phyloP scores from a whole-genome alignment of 257 asterid genomes.

The Przewalskia tangutica region DNA sequence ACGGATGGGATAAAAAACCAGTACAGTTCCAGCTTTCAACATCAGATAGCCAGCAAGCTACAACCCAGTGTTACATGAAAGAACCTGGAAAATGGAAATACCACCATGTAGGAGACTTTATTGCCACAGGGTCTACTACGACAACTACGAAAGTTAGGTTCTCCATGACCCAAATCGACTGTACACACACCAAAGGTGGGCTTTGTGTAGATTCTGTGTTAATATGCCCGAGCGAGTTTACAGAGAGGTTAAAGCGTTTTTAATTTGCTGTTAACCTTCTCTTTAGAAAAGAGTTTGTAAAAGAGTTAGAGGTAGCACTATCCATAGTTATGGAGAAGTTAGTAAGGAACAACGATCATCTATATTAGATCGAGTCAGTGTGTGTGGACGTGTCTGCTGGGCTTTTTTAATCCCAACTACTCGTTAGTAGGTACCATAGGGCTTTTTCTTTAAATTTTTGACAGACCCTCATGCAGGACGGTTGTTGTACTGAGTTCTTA shows the following conservation, averaged over 20 bases:
- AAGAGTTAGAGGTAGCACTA: background rate
- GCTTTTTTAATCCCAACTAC: background rate
- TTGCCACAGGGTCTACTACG: constrained; percentile 20
- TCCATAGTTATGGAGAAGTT: background rate
- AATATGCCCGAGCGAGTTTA: constrained; percentile 47
- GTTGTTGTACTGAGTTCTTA: background rate
- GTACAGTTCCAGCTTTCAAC: constrained; percentile 42
- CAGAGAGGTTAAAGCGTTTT: constrained; percentile 45
- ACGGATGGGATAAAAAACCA: constrained; percentile 59
- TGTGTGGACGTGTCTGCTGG: background rate
- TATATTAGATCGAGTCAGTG: background rate
- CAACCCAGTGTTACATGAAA: constrained; percentile 60
- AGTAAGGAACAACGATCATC: background rate
- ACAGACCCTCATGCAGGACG: background rate
- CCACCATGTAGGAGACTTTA: constrained; percentile 70
- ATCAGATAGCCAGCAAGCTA: constrained; percentile 61
- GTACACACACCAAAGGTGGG: constrained; percentile 39
- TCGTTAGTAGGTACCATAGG: background rate
- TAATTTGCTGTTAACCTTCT: constrained; percentile 4
- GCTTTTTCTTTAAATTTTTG: background rate
- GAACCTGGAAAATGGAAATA: constrained; percentile 68
- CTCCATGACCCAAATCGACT: constrained; percentile 89
- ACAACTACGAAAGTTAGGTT: constrained; percentile 49
- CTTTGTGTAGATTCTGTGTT: constrained; percentile 59
- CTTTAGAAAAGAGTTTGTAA: background rate